Evolutionary conservation across 768 basidiomycete genomes (phyloP).

Genomic region (Lactifluus piperatus): DNA sequence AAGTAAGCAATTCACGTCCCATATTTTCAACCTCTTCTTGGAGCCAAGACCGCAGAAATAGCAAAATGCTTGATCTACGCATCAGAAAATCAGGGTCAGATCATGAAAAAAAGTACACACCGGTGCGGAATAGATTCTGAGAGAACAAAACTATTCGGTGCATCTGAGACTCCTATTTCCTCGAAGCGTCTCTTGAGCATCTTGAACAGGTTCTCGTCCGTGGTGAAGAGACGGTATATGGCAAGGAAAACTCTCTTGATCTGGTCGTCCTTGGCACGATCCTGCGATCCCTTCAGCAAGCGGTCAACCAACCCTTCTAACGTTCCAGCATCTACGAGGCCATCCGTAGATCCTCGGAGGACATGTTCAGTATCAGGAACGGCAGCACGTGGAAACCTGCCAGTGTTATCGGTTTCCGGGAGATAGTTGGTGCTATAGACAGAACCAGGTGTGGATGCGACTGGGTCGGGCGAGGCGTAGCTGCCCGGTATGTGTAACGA

Average conservation of each 20-base stretch:
- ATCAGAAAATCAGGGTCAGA: too few relatives aligned
- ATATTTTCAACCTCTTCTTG: not conserved
- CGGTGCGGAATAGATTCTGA: not conserved
- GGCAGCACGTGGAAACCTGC: constrained; percentile 5
- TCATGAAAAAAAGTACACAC: constrained; percentile 9
- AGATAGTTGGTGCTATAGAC: not conserved
- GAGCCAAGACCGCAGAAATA: constrained; percentile 14
- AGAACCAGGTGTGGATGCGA: not conserved
- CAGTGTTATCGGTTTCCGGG: not conserved
- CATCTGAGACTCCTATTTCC: constrained; percentile 21
- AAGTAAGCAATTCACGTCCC: constrained; percentile 26
- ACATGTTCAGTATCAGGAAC: constrained; percentile 5
- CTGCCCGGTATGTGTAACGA: too few relatives aligned
- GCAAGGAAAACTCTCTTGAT: constrained; percentile 36
- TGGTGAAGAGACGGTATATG: constrained; percentile 36
- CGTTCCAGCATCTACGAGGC: constrained; percentile 33
- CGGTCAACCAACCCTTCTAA: constrained; percentile 36
- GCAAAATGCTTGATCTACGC: constrained; percentile 6
- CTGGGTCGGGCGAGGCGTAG: not conserved
- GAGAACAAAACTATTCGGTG: not conserved
- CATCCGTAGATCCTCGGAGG: constrained; percentile 18
- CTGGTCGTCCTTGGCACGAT: constrained; percentile 27
- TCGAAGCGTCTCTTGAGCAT: constrained; percentile 33
- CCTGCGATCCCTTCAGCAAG: constrained; percentile 25
- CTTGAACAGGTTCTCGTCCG: constrained; percentile 33